phyloP scores from a whole-genome alignment of 2,329 filamentous ascomycete species.

The Aspergillus fumigatiaffinis region DNA sequence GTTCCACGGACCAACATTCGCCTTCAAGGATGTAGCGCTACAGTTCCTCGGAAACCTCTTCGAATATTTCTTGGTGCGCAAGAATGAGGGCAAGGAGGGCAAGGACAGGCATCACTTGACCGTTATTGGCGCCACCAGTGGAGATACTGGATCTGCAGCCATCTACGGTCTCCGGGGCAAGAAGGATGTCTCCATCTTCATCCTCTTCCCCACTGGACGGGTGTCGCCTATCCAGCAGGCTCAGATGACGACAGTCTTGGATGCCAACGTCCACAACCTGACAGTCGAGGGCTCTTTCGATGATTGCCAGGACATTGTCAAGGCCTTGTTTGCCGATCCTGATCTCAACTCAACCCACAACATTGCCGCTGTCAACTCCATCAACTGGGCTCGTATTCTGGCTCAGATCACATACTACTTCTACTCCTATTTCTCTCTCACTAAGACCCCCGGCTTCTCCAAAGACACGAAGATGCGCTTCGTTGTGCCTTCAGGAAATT shows the following conservation, averaged over 20 bases:
- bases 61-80: slow-evolving; percentile 45
- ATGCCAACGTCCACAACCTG: slow-evolving; percentile 89
- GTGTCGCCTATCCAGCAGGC: slow-evolving; percentile 90
- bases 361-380: slow-evolving; percentile 91
- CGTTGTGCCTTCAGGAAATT: slow-evolving; percentile 93
- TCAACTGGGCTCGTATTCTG: slow-evolving; percentile 93
- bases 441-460: slow-evolving; percentile 57
- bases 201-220: slow-evolving; percentile 85
- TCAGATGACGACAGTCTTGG: slow-evolving; percentile 93
- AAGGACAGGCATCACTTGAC: slow-evolving; percentile 73
- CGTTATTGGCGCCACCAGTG: slow-evolving; percentile 81
- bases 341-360: slow-evolving; percentile 78
- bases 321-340: slow-evolving; percentile 82
- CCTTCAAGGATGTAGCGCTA: slow-evolving; percentile 92
- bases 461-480: slow-evolving; percentile 63
- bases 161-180: slow-evolving; percentile 94
- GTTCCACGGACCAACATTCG: slow-evolving; percentile 92
- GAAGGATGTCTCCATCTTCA: slow-evolving; percentile 95
- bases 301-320: slow-evolving; percentile 95
- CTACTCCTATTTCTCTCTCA: slow-evolving; percentile 83
- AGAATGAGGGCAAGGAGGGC: slow-evolving; percentile 40
- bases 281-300: slow-evolving; percentile 89
- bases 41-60: slow-evolving; percentile 95
- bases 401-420: slow-evolving; percentile 98
- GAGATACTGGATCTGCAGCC: slow-evolving; percentile 85